These are phyloP conservation scores for Penicillium dipodomyicola DNA, from an alignment of 495 filamentous ascomycete species.

Conservation along the genomic window DNA sequence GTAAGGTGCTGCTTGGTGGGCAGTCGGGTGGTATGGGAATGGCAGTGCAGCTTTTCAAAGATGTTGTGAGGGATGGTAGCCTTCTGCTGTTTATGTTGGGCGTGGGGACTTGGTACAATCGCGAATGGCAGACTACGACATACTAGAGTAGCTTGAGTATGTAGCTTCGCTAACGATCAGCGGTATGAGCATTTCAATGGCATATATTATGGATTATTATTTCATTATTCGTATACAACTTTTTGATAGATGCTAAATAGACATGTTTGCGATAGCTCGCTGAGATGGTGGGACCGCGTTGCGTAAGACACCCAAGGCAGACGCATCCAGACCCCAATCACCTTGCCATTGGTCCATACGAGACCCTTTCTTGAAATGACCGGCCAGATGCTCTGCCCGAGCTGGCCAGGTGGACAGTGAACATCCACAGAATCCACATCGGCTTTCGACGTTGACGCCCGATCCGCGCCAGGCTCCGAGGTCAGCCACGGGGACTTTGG, in stretches of 20 bases:
- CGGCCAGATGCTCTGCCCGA: constrained; percentile 62
- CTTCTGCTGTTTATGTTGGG: constrained; percentile 81
- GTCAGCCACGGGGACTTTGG: constrained; percentile 54
- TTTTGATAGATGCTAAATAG: neutral
- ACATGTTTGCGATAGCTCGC: constrained; percentile 3
- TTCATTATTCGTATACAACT: constrained; percentile 8
- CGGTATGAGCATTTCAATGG: neutral
- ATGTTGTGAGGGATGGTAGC: constrained; percentile 65
- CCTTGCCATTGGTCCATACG: constrained; percentile 71
- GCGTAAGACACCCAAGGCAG: constrained; percentile 57
- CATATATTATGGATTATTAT: neutral
- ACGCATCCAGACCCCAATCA: constrained; percentile 66
- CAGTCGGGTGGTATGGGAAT: constrained; percentile 47
- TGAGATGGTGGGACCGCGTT: constrained; percentile 56
- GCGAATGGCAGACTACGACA: constrained; percentile 32
- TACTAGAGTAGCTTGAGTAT: constrained; percentile 1
- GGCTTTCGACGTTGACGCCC: constrained; percentile 58
- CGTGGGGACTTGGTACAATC: constrained; percentile 62
- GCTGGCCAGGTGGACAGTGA: constrained; percentile 60
- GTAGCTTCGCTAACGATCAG: neutral
- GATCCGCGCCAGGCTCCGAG: constrained; percentile 70
- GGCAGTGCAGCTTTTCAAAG: constrained; percentile 56
- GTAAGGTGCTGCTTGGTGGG: constrained; percentile 58
- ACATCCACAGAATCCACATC: constrained; percentile 69
- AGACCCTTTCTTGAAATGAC: constrained; percentile 65